phyloP scores from a whole-genome alignment of 2,329 filamentous ascomycete genomes.

The Penicillium vulpinum region DNA sequence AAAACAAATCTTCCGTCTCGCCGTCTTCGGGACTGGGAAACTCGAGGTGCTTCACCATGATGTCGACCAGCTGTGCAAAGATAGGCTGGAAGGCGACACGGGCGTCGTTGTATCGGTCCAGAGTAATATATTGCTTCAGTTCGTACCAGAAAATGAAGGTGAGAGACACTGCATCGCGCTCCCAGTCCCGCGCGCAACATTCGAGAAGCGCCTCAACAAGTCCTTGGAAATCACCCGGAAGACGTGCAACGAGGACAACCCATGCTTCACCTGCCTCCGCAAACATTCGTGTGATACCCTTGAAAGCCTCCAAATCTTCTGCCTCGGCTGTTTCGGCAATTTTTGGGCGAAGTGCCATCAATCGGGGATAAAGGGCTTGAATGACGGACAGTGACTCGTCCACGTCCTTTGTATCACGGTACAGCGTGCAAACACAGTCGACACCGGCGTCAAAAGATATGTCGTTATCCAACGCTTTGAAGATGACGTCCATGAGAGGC shows the following conservation, averaged over 20 bases:
- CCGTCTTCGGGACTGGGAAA: slow-evolving; percentile 77
- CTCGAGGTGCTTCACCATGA: slow-evolving; percentile 86
- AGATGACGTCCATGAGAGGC: slow-evolving; percentile 76
- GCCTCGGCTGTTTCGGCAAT: slow-evolving; percentile 73
- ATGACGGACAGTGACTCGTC: slow-evolving; percentile 86
- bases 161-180: slow-evolving; percentile 85
- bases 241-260: slow-evolving; percentile 85
- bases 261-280: slow-evolving; percentile 91
- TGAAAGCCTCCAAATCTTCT: slow-evolving; percentile 83
- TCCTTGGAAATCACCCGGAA: slow-evolving; percentile 76
- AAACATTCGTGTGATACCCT: slow-evolving; percentile 85
- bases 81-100: slow-evolving; percentile 75
- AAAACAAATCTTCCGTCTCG: slow-evolving; percentile 77
- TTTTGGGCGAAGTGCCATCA: slow-evolving; percentile 74
- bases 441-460: slow-evolving; percentile 81
- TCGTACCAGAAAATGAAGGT: slow-evolving; percentile 99
- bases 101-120: slow-evolving; percentile 85
- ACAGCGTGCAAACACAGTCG: slow-evolving; percentile 88
- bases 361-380: slow-evolving; percentile 74
- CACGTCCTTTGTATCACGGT: slow-evolving; percentile 88
- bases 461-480: slow-evolving; percentile 74
- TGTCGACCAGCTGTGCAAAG: slow-evolving; percentile 86
- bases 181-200: slow-evolving; percentile 81
- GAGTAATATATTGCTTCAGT: slow-evolving; percentile 89
- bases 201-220: slow-evolving; percentile 91